Evolutionary conservation across 768 basidiomycete genomes (phyloP), one percentile per base, ranked within the genome.

Genomic region (Botryobasidium botryosum): DNA sequence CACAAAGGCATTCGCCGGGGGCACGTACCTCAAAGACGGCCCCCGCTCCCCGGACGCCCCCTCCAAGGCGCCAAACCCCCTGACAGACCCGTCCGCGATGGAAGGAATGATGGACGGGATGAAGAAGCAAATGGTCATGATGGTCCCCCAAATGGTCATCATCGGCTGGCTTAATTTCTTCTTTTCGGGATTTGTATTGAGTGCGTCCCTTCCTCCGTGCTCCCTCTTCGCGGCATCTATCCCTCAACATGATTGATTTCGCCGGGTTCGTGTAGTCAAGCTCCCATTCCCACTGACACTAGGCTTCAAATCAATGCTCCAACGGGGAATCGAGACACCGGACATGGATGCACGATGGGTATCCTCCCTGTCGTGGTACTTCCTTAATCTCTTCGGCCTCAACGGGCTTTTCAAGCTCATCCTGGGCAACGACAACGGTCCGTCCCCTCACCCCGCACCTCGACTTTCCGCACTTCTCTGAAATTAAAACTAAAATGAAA

Each of bases 151-250:
- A 63, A 96, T 96, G 82, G 71, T 94, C 49, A 87, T 97, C 53
- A 97, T 97, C 92, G 91, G 90, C 42, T 97, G 92, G 85, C 96
- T 99, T 64, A 96, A 90, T 61, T 88, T 91, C 62, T 99, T 99
- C 75, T 99, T 97, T 66, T 83, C 92, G 56, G 94, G 94, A 24
- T 96, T 97, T 59, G 84, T 99, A 47, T 70, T 96, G 47, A 96
- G 92, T 97, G 59, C 61, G 91, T 76, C 29, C 36, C 43, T 42
- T 26, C 5, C n/a, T 44, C 31, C 18, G 24, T 40, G 36, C 25
- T 25, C 21, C 25, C 40, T 13, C 7, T 8, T 1, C 40, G 20
- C 8, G 12, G 23, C 23, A 42, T 31, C 13, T 31, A 25, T 27
- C 23, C 40, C 12, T 17, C 2, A 33, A 33, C 13, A 12, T 12